A percentile compares a stretch with the other conserved stretches of the same genome.
Conservation (phyloP, 78 protist species). For the Diacronema lutheri region DNA sequence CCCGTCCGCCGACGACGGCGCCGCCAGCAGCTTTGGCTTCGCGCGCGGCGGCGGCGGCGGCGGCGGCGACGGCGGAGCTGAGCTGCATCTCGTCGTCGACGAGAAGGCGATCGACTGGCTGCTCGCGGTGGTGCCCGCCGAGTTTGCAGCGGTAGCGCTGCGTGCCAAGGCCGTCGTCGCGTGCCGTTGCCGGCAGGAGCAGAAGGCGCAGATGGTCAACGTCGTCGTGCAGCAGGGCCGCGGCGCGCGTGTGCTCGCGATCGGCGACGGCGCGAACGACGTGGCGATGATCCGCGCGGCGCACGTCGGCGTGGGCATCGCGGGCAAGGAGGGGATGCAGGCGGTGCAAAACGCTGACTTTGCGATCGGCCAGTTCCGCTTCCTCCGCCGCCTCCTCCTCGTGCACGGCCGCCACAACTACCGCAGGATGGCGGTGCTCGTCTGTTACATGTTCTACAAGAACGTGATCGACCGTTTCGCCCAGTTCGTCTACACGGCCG, state of each 20-base stretch:
- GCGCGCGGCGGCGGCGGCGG: too few relatives aligned
- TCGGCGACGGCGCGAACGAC: conserved; percentile 91
- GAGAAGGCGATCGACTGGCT: neutral
- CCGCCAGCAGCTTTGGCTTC: too few relatives aligned
- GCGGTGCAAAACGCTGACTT: conserved; percentile 68
- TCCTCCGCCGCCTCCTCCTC: conserved; percentile 52
- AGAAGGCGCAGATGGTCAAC: neutral
- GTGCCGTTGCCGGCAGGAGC: neutral
- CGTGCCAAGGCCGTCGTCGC: neutral
- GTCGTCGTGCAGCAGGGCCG: neutral
- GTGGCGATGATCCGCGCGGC: conserved; percentile 78
- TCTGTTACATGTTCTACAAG: conserved; percentile 68
- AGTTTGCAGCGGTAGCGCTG: neutral
- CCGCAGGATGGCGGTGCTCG: conserved; percentile 70
- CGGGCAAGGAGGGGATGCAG: conserved; percentile 71
- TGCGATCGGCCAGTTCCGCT: conserved; percentile 65
- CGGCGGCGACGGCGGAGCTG: too few relatives aligned
- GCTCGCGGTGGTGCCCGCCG: neutral
- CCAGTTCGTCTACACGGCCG: conserved; percentile 41
- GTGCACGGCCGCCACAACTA: conserved; percentile 90
- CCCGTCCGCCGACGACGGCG: too few relatives aligned
- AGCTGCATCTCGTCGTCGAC: too few relatives aligned
- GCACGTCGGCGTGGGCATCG: conserved; percentile 67
- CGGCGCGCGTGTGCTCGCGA: conserved; percentile 43
- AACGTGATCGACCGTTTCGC: conserved; percentile 20